Conservation (phyloP, 768 basidiomycete genomes). For the Phanerochaete carnosa region DNA sequence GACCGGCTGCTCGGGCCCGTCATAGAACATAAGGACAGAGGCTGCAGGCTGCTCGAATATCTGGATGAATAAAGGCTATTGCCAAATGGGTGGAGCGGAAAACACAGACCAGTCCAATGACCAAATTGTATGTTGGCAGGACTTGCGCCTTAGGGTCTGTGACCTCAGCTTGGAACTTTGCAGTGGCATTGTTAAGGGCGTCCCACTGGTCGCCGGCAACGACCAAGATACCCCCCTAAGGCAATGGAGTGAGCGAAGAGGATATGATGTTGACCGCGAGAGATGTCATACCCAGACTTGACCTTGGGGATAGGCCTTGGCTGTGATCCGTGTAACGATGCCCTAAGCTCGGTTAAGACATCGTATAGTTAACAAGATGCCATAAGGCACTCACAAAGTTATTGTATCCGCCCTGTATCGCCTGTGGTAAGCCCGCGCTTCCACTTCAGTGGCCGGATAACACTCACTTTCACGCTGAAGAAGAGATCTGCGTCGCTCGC, state of each 20-base stretch:
- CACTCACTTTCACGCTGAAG: slow-evolving; percentile 39
- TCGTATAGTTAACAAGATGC: neutral
- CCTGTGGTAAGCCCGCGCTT: neutral
- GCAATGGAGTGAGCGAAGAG: neutral
- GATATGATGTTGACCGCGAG: neutral
- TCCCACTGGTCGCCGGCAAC: slow-evolving; percentile 19
- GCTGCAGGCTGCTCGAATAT: slow-evolving; percentile 9
- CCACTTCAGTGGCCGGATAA: neutral
- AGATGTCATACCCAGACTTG: slow-evolving; percentile 52
- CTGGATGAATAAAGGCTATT: neutral
- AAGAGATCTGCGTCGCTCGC: slow-evolving; percentile 36
- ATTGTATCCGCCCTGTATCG: slow-evolving; percentile 54
- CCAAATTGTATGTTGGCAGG: slow-evolving; percentile 42
- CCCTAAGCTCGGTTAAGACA: slow-evolving; percentile 33
- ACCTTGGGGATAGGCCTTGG: slow-evolving; percentile 51
- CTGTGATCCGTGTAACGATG: slow-evolving; percentile 55
- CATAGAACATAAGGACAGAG: slow-evolving; percentile 50
- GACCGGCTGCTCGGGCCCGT: slow-evolving; percentile 44
- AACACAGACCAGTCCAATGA: slow-evolving; percentile 31
- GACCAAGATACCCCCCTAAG: slow-evolving; percentile 47
- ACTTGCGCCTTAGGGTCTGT: slow-evolving; percentile 51
- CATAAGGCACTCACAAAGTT: slow-evolving; percentile 42
- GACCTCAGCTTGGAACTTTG: slow-evolving; percentile 36
- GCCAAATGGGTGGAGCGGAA: neutral
- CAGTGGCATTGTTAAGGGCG: slow-evolving; percentile 32